Percentiles rank a stretch among this genome's conserved stretches.
These are phyloP conservation scores for Lobosporangium transversale DNA, from an alignment of 192 early-diverging fungal species.

Conservation along the genomic window DNA sequence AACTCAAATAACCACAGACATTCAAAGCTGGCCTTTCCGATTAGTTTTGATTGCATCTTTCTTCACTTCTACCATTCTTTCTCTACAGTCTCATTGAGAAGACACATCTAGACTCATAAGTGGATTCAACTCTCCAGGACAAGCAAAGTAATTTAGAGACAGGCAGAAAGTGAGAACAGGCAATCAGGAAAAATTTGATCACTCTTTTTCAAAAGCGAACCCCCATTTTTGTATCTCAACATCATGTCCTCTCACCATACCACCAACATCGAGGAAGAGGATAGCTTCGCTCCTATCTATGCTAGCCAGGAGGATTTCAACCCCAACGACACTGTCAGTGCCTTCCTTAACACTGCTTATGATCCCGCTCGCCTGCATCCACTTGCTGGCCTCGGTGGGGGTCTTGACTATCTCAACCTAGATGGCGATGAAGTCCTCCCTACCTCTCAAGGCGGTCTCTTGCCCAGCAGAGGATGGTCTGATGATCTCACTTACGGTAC, in stretches of 20 bases:
- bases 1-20: too few relatives aligned
- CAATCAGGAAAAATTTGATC: too few relatives aligned
- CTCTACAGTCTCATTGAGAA: too few relatives aligned
- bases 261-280: slow-evolving; percentile 50
- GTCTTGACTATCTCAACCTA: slow-evolving; percentile 66
- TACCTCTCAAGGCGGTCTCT: slow-evolving; percentile 55
- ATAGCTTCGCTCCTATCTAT: slow-evolving; percentile 49
- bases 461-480: slow-evolving; percentile 80
- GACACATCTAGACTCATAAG: too few relatives aligned
- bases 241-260: slow-evolving; percentile 38
- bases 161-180: too few relatives aligned
- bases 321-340: slow-evolving; percentile 58
- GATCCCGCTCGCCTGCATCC: slow-evolving; percentile 59
- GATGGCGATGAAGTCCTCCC: slow-evolving; percentile 48
- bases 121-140: too few relatives aligned
- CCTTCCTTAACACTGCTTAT: slow-evolving; percentile 60
- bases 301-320: slow-evolving; percentile 53
- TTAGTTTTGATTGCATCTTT: too few relatives aligned
- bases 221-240: too few relatives aligned
- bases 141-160: too few relatives aligned
- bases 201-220: too few relatives aligned
- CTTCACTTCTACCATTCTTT: too few relatives aligned
- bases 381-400: slow-evolving; percentile 62
- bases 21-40: too few relatives aligned
- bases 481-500: slow-evolving; percentile 90